Evolutionary conservation across 768 basidiomycete species (phyloP).

Genomic region (Leccinellum luteum): DNA sequence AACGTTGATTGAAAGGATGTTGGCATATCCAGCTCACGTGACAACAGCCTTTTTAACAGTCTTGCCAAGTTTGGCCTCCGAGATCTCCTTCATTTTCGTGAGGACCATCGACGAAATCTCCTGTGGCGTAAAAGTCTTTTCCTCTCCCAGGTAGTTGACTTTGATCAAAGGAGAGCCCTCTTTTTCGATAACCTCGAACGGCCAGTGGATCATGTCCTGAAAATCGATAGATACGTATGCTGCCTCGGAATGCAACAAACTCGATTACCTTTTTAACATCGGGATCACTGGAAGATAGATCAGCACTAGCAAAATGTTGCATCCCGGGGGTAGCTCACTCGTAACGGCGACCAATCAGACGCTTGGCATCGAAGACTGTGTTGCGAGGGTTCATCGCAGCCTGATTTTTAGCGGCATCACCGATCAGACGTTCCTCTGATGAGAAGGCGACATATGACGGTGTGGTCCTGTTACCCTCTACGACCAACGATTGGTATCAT

Average conservation of each 20-base stretch:
- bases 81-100: slow-evolving; percentile 99
- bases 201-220: slow-evolving; percentile 96
- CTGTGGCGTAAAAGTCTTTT: slow-evolving; percentile 95
- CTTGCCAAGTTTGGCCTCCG: slow-evolving; percentile 98
- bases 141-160: slow-evolving; percentile 92
- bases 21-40: slow-evolving; percentile 61
- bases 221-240: slow-evolving; percentile 5
- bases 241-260: background rate
- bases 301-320: background rate
- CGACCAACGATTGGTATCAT: slow-evolving; percentile 2
- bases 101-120: slow-evolving; percentile 99
- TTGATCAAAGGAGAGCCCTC: slow-evolving; percentile 97
- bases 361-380: slow-evolving; percentile 99
- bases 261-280: slow-evolving; percentile 79
- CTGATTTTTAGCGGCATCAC: slow-evolving; percentile 98
- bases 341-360: slow-evolving; percentile 95
- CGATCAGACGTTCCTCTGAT: slow-evolving; percentile 92
- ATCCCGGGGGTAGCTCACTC: slow-evolving; percentile 54
- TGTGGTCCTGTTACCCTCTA: slow-evolving; percentile 98
- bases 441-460: slow-evolving; percentile 99
- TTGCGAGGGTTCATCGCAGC: slow-evolving; percentile 99
- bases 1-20: background rate
- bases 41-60: slow-evolving; percentile 98
- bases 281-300: slow-evolving; percentile 59
- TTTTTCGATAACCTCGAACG: slow-evolving; percentile 94